Percentiles rank a stretch among this genome's conserved stretches.
Conservation (phyloP, 163 green algal species). For the Botryococcus braunii region DNA sequence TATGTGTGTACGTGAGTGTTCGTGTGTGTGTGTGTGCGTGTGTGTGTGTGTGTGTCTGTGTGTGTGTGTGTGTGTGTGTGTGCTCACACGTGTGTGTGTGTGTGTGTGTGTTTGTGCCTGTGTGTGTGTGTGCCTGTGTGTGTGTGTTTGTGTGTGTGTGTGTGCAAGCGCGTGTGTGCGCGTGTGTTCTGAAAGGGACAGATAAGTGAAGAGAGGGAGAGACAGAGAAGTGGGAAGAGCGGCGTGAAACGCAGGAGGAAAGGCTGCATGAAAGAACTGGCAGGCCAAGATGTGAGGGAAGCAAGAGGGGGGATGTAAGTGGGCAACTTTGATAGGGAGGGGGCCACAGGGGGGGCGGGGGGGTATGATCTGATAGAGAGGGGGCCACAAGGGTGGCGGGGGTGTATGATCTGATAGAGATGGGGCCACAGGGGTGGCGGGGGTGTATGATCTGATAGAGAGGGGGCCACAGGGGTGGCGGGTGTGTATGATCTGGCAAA, state of each 20-base stretch:
- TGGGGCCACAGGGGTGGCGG: not conserved
- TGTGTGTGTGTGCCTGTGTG: too few species aligned
- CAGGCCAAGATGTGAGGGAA: not conserved
- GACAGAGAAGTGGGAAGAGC: not conserved
- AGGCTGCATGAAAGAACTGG: too few species aligned
- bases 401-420: not conserved
- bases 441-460: not conserved
- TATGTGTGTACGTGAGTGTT: too few species aligned
- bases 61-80: too few species aligned
- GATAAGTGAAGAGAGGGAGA: not conserved
- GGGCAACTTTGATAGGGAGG: conserved; percentile 28
- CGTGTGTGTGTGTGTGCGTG: too few species aligned
- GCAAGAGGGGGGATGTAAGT: conserved; percentile 29
- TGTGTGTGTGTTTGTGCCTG: too few species aligned
- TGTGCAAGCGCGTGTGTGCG: too few species aligned
- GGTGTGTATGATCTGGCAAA: conserved; percentile 64
- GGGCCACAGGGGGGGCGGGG: not conserved
- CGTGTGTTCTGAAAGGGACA: too few species aligned
- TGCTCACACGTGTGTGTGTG: too few species aligned
- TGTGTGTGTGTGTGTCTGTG: too few species aligned
- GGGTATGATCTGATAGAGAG: not conserved
- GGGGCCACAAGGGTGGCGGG: not conserved
- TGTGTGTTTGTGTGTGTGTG: too few species aligned
- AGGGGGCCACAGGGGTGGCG: conserved; percentile 24
- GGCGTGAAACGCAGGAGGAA: not conserved